These are phyloP conservation scores for Stentor coeruleus DNA, from an alignment of 73 alveolate genomes.

Conservation along the genomic window DNA sequence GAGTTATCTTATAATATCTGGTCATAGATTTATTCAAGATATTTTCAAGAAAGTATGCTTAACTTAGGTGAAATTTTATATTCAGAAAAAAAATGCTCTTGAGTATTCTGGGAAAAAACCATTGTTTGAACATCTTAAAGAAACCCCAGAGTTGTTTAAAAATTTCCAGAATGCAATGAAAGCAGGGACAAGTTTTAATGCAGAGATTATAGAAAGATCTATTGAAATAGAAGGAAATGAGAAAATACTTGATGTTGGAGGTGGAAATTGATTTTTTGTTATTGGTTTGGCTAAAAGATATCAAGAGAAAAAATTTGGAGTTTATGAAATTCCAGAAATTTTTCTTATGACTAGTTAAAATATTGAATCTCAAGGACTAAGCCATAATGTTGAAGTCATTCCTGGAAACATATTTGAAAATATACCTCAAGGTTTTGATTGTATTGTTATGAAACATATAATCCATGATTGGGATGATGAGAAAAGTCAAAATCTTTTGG, in stretches of 20 bases:
- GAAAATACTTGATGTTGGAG: neutral
- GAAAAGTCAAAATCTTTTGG: neutral
- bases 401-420: neutral
- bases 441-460: neutral
- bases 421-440: slow-evolving; percentile 5
- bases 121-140: neutral
- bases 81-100: too few relatives aligned
- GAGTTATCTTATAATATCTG: too few relatives aligned
- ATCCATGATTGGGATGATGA: neutral
- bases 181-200: neutral
- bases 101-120: too few relatives aligned
- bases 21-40: too few relatives aligned
- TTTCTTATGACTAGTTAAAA: neutral
- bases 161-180: slow-evolving; percentile 4
- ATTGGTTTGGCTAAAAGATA: neutral
- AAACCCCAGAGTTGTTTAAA: neutral
- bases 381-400: neutral
- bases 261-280: neutral
- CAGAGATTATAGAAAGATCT: neutral
- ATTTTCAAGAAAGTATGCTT: too few relatives aligned
- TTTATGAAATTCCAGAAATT: neutral
- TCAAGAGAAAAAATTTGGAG: neutral
- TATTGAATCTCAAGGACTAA: neutral
- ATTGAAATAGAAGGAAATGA: neutral
- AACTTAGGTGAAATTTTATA: too few relatives aligned